Evolutionary conservation across 306 rosid genomes (phyloP).

Genomic region (Citrullus colocynthis): DNA sequence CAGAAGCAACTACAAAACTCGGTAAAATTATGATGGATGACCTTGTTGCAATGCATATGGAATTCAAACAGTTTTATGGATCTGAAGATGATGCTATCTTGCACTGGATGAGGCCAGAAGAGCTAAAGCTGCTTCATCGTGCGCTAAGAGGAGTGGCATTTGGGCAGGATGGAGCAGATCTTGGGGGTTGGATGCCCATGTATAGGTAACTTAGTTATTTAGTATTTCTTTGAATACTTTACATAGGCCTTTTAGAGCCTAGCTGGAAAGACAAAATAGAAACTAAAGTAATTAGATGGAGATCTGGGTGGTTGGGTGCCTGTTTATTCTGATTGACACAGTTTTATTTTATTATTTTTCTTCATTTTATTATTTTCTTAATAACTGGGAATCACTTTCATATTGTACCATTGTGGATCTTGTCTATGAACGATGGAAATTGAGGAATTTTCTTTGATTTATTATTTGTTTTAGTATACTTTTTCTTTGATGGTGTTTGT

Average conservation of each 20-base stretch:
- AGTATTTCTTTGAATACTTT: not conserved
- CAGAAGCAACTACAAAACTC: constrained; percentile 62
- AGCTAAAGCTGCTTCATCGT: constrained; percentile 43
- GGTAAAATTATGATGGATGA: constrained; percentile 91
- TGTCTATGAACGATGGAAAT: not conserved
- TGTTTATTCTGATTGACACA: not conserved
- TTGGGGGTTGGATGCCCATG: constrained; percentile 65
- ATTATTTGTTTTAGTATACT: not conserved
- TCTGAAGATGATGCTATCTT: constrained; percentile 38
- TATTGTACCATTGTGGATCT: not conserved
- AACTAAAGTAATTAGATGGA: not conserved
- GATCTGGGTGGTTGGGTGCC: not conserved
- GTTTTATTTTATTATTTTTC: not conserved
- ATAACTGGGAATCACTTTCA: not conserved
- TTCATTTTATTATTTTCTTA: not conserved
- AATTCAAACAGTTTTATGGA: constrained; percentile 70
- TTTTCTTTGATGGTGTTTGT: not conserved
- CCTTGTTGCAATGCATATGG: constrained; percentile 67
- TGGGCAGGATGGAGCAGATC: constrained; percentile 63
- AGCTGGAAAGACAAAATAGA: not conserved
- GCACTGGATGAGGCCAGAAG: constrained; percentile 54
- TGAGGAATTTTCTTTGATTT: not conserved
- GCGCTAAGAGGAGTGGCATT: constrained; percentile 40
- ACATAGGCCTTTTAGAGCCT: not conserved
- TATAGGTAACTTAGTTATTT: constrained; percentile 43